Base-by-base conservation (phyloP, 768 basidiomycete genomes). In the Phlegmacium glaucopus region DNA sequence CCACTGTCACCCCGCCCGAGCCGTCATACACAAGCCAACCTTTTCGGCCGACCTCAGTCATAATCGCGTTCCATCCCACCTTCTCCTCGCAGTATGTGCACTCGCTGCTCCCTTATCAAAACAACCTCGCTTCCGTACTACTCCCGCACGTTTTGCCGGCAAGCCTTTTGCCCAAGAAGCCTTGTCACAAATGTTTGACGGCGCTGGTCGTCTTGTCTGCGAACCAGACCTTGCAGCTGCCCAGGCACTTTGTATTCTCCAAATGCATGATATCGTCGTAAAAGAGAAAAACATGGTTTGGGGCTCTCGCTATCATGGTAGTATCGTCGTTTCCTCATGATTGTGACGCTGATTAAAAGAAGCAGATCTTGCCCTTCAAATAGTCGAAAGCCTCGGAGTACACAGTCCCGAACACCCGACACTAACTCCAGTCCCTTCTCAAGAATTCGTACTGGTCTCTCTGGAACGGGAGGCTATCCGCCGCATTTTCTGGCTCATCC, bases 391-490 rank as follows among this genome's bases (percentile, higher is more conserved):
- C 50, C 72, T 91, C 49, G 80, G 80, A 51, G 77, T 87, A 28
- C 79, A 82, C 58, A 73, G 72, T 53, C 77, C 80, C 32, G 83
- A 87, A 50, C 74, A 77, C 55, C 78, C 80, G 29, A 74, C 76
- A 45, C 70, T 79, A 51, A 77, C 84, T 32, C 77, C 82, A 39
- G 66, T 78, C 36, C 80, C 81, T 43, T 73, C 80, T 49, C 70
- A 78, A 44, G 77, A 79, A 44, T 79, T 79, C 54, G 80, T 81
- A 17, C 75, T 82, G 51, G 71, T 71, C 45, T 77, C 77, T 39
- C 79, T 87, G 53, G 83, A 88, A 57, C 83, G 81, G 50, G 88
- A 92, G 69, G 85, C 85, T 51, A 72, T 82, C n/a, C 83, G 89
- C 39, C 80, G 89, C 47, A 80, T 86, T 48, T 90, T 90, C 65